A percentile compares a stretch with the other conserved stretches of the same genome.
Evolutionary conservation across 176 grass and related monocot species (phyloP).

Genomic region (Tillandsia fasciculata): DNA sequence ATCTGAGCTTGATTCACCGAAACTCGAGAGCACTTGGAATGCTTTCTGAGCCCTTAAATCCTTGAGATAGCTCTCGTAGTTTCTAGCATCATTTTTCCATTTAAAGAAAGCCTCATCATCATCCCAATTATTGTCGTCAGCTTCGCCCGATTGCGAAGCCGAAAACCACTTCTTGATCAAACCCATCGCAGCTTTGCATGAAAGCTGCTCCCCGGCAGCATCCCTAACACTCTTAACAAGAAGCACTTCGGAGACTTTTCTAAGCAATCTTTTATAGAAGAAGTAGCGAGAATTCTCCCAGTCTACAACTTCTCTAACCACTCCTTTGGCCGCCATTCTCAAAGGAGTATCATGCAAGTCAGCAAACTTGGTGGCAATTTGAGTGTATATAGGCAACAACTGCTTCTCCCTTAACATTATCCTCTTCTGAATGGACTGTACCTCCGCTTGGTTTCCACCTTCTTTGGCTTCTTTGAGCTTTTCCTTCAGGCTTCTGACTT

Average conservation of each 20-base stretch:
- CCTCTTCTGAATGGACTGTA: constrained; percentile 44
- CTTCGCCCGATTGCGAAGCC: constrained; percentile 22
- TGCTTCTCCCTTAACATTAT: constrained; percentile 55
- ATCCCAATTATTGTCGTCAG: constrained; percentile 38
- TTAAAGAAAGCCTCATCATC: constrained; percentile 80
- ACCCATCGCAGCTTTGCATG: constrained; percentile 40
- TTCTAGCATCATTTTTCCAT: constrained; percentile 70
- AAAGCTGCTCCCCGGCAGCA: constrained; percentile 58
- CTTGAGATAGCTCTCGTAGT: constrained; percentile 52
- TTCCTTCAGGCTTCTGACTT: constrained; percentile 52
- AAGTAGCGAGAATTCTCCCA: constrained; percentile 70
- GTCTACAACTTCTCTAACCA: constrained; percentile 70
- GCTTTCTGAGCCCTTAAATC: constrained; percentile 66
- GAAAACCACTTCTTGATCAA: constrained; percentile 70
- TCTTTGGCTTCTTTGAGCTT: constrained; percentile 50
- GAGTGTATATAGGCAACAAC: constrained; percentile 74
- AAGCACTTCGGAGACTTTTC: constrained; percentile 60
- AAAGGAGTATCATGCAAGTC: constrained; percentile 83
- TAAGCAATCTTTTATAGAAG: constrained; percentile 80
- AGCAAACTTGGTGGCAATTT: constrained; percentile 90
- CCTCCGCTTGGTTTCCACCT: constrained; percentile 24
- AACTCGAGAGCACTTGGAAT: constrained; percentile 37
- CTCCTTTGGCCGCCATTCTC: constrained; percentile 90
- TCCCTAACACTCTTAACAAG: constrained; percentile 51
- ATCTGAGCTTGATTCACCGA: constrained; percentile 51